Evolutionary conservation across 2,329 filamentous ascomycete genomes (phyloP), one percentile per base, ranked within the genome.

Genomic region (Colletotrichum sp.): DNA sequence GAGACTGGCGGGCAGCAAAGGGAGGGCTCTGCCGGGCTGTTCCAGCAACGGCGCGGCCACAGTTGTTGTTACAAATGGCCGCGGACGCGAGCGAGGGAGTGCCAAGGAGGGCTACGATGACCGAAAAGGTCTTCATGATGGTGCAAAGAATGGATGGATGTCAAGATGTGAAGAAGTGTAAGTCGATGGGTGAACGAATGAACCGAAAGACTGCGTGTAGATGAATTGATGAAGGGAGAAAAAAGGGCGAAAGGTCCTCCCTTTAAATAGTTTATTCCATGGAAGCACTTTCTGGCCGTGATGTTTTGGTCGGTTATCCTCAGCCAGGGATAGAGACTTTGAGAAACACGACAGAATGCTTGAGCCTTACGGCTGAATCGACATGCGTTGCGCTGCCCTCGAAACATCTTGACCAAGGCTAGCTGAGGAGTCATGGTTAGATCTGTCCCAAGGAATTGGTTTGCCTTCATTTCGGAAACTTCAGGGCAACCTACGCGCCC

Each of bases 11-110:
- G 26, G 34, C 56, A 5, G 55, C 32, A 4, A 74, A 30, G 10
- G 67, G 48, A 8, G 71, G 74, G 32, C 32, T 43, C 7, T 58
- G 18, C 12, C 71, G 36, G 14, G 62, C 74, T 3, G 71, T 68
- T 10, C 74, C 74, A 18, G 56, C 66, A n/a, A 77, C 75, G 9
- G 56, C 48, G 6, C 72, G 75, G n/a, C 75, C 75, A 16, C 72
- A 77, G 59, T 75, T 77, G 59, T 77, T 72, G 64, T 72, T 72
- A 43, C 75, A 77, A 13, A 48, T 38, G 21, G 32, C 66, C 8
- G 68, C 72, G 8, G 43, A 64, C 2, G n/a, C 58, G 1, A 63
- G 14, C 36, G 28, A 12, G 13, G 68, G 56, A 14, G 34, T 14
- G 30, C 32, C 67, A 9, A 69, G 5, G 5, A n/a, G 5, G 13